Evolutionary conservation across 495 filamentous ascomycete genomes (phyloP), one percentile per base, ranked within the genome.

Genomic region (Aspergillus affinis): DNA sequence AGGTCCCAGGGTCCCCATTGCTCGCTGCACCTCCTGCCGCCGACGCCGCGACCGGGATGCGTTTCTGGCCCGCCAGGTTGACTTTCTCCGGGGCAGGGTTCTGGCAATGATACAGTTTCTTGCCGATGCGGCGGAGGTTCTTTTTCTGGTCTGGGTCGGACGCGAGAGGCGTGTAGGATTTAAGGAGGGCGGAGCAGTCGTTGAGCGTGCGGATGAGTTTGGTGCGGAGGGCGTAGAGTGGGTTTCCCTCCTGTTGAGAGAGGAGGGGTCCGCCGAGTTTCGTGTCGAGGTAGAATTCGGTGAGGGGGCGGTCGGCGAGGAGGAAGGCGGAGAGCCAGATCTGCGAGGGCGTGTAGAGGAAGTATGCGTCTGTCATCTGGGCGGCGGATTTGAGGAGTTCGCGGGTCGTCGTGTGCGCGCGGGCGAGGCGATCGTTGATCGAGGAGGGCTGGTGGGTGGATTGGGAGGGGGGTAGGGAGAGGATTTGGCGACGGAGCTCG

Each of bases 331-430:
- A 86, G 19, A 97, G 80, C 87, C 91, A 92, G 69, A 97, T 94
- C 72, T 98, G 94, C 15, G 89, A 88, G 0, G 94, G 95, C 3
- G 95, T 96, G 75, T 90, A 98, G 67, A 96, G 87, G 78, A 98
- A 97, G 75, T 97, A 97, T 20, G 83, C 92, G 67, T 98, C 94
- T 26, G 93, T 93, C 63, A 96, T 82, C 47, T 94, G 76, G 2
- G 92, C 90, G 51, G 89, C 87, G 48, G 84, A 86, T 61, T 91
- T 92, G 36, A 97, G 81, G 45, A 89, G 78, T 4, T 87, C 82
- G 48, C 87, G 84, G 6, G 92, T 90, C 57, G 78, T 83, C 32
- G 72, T 76, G 67, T 96, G 91, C 2, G 91, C 91, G 8, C 76
- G 72, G 27, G 79, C 78, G 55, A 96, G 84, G 13, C 91, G 72